Evolutionary conservation across 352 stramenopile species (phyloP).

Genomic region (Pythium scleroteichum): DNA sequence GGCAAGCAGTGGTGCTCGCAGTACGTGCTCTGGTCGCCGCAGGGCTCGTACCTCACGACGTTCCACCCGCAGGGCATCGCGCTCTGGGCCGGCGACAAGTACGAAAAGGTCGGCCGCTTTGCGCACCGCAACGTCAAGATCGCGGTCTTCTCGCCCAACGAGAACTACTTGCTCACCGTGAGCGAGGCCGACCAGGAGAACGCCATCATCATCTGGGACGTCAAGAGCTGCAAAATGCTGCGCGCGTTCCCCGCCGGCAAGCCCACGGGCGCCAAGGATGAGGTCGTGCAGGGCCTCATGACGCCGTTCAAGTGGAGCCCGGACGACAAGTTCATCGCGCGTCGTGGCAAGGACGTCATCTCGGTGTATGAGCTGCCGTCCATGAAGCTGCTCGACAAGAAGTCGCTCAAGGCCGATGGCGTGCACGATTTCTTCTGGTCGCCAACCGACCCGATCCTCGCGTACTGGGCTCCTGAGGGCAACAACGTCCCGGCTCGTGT

Average conservation of each 20-base stretch:
- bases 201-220: constrained; percentile 97
- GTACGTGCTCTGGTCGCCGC: constrained; percentile 97
- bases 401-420: constrained; percentile 93
- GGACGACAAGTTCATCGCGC: constrained; percentile 95
- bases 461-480: constrained; percentile 97
- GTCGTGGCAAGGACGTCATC: constrained; percentile 92
- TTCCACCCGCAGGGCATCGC: constrained; percentile 97
- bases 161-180: constrained; percentile 97
- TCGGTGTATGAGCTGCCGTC: constrained; percentile 95
- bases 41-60: constrained; percentile 97
- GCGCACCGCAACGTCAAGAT: constrained; percentile 94
- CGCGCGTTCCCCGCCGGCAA: constrained; percentile 83
- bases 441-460: constrained; percentile 92
- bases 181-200: constrained; percentile 93
- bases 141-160: constrained; percentile 94
- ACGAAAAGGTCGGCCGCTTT: constrained; percentile 98
- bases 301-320: constrained; percentile 95
- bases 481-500: constrained; percentile 95
- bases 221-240: constrained; percentile 89
- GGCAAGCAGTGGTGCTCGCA: constrained; percentile 98
- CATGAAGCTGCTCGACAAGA: constrained; percentile 98
- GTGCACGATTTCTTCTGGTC: constrained; percentile 99
- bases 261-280: constrained; percentile 62
- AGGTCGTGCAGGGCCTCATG: constrained; percentile 81
- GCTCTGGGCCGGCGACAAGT: constrained; percentile 96